A percentile compares a stretch with the other conserved stretches of the same genome.
Conservation (phyloP, 2,329 filamentous ascomycete genomes). For the Meredithiella fracta region DNA sequence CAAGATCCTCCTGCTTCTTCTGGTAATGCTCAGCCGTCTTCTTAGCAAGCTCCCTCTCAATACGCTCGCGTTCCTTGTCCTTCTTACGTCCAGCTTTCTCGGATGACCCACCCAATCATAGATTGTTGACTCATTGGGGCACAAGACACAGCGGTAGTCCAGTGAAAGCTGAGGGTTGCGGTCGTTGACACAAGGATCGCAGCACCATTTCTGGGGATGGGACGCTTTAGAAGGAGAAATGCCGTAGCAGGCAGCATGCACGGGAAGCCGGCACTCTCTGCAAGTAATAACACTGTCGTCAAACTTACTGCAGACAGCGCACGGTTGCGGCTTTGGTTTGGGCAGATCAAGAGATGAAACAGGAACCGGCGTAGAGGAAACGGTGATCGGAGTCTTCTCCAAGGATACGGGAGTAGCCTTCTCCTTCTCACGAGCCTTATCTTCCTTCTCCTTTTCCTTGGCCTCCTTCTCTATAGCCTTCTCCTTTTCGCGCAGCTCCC, state of each 20-base stretch:
- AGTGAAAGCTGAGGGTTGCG: slow-evolving; percentile 86
- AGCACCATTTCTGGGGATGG: slow-evolving; percentile 64
- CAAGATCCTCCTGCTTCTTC: slow-evolving; percentile 66
- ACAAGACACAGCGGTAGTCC: slow-evolving; percentile 84
- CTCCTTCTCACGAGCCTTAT: slow-evolving; percentile 23
- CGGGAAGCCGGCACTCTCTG: slow-evolving; percentile 74
- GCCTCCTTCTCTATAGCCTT: slow-evolving; percentile 4
- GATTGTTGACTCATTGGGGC: slow-evolving; percentile 65
- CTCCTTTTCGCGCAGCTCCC: background rate
- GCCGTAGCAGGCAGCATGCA: slow-evolving; percentile 89
- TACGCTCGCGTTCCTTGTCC: slow-evolving; percentile 74
- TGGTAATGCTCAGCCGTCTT: slow-evolving; percentile 69
- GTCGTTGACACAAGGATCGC: slow-evolving; percentile 91
- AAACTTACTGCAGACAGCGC: slow-evolving; percentile 64
- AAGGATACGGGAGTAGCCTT: slow-evolving; percentile 1
- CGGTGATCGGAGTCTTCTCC: slow-evolving; percentile 32
- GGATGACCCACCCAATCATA: slow-evolving; percentile 70
- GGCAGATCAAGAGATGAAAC: slow-evolving; percentile 30
- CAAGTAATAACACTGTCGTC: slow-evolving; percentile 67
- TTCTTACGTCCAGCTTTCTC: slow-evolving; percentile 47
- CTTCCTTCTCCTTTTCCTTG: slow-evolving; percentile 6
- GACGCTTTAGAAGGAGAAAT: slow-evolving; percentile 39
- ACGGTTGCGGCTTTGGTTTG: slow-evolving; percentile 62
- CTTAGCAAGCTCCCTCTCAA: slow-evolving; percentile 69
- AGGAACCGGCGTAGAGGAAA: slow-evolving; percentile 19